Evolutionary conservation across 2,329 filamentous ascomycete species (phyloP), one percentile per base, ranked within the genome.

Genomic region (Aspergillus aculeatinus): DNA sequence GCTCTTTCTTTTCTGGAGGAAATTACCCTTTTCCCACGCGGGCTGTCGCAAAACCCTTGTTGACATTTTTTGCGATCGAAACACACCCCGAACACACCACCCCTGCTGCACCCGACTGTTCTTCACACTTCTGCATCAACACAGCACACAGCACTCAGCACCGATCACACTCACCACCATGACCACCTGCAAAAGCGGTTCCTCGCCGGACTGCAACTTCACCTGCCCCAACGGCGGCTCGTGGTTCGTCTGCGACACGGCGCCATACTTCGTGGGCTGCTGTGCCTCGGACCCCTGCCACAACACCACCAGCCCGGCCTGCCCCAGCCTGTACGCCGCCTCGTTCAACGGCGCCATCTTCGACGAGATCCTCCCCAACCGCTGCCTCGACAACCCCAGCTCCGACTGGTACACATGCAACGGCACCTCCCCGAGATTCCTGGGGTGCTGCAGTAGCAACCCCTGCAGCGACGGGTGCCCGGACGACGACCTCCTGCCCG

Each of bases 241-340:
- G 33, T 70, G 66, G 65, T 67, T 60, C 25, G 63, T 61, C 29
- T 70, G 67, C 51, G 58, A 60, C 44, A 58, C 64, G 33, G 60
- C 61, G 51, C 66, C 66, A 31, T 62, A 63, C 61, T 68, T 70
- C 58, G 62, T 70, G 27, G 66, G 67, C 56, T 70, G 67, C 62
- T 70, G 67, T 57, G 63, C 63, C 25, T 65, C 60, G 48, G 67
- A 70, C 50, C 67, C 67, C 9, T 70, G 67, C 62, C 47, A 42
- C 35, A 57, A 60, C 59, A 60, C 50, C 59, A 55, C 61, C 67
- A 85, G 7, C 81, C 83, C 27, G 77, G 35, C 52, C 19, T 86
- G 44, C 82, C 84, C 0, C 86, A 82, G 48, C 83, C 9, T 61
- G 14, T 57, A 65, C 51, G 58, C 77, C 0, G 76, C 79, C 52